Evolutionary conservation across 2,329 filamentous ascomycete species (phyloP).

Genomic region (Diaporthe sp.): DNA sequence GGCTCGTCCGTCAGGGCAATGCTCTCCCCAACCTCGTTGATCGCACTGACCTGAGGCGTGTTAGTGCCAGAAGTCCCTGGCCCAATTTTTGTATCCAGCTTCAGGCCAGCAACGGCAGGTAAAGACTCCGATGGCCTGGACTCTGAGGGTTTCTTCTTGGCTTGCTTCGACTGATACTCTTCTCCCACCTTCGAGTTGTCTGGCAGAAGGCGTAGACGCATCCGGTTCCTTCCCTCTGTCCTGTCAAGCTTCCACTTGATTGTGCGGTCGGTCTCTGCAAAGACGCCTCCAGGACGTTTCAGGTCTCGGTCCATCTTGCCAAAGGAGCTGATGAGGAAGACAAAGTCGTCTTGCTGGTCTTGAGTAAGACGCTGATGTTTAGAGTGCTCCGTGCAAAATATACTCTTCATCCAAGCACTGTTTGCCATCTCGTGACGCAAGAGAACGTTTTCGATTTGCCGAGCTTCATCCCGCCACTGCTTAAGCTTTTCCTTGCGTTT

Average conservation of each 20-base stretch:
- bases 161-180: constrained; percentile 84
- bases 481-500: constrained; percentile 87
- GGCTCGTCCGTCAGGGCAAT: constrained; percentile 42
- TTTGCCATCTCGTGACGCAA: constrained; percentile 89
- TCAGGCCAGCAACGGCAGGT: constrained; percentile 38
- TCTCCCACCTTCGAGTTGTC: constrained; percentile 78
- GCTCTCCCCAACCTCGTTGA: constrained; percentile 36
- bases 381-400: constrained; percentile 90
- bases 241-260: constrained; percentile 93
- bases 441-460: constrained; percentile 78
- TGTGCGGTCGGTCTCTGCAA: constrained; percentile 71
- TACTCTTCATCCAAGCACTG: constrained; percentile 94
- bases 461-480: constrained; percentile 81
- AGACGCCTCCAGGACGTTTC: constrained; percentile 83
- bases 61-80: constrained; percentile 26
- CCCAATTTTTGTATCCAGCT: constrained; percentile 48
- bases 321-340: constrained; percentile 82
- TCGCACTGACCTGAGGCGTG: constrained; percentile 28
- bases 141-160: constrained; percentile 43
- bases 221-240: constrained; percentile 94
- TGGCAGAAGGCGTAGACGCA: constrained; percentile 88
- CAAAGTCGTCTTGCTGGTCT: constrained; percentile 91
- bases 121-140: constrained; percentile 43
- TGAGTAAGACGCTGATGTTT: constrained; percentile 92
- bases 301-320: constrained; percentile 84